These are phyloP conservation scores for Solanum ahanhuiri DNA, from an alignment of 257 asterid species.

Conservation along the genomic window DNA sequence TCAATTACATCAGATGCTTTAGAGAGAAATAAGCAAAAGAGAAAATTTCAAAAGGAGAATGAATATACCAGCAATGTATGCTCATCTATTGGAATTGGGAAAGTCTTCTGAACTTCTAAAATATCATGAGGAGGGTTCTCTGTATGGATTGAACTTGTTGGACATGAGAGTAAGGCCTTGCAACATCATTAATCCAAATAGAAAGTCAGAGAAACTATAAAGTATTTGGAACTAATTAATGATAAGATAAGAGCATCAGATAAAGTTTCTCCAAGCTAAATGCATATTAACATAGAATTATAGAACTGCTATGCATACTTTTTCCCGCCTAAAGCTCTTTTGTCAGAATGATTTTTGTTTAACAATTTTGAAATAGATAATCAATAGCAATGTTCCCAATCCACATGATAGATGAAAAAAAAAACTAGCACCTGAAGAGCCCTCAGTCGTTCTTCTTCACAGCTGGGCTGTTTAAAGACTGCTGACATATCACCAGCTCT, in stretches of 20 bases:
- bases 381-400: not conserved
- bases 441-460: constrained; percentile 35
- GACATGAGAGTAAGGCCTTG: constrained; percentile 62
- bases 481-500: constrained; percentile 52
- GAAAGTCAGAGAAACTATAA: not conserved
- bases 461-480: constrained; percentile 53
- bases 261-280: not conserved
- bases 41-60: not conserved
- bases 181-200: constrained; percentile 7
- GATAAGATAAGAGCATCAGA: not conserved
- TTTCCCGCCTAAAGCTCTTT: not conserved
- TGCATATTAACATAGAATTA: not conserved
- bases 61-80: constrained; percentile 32
- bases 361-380: not conserved
- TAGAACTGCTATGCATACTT: not conserved
- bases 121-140: constrained; percentile 45
- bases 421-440: constrained; percentile 59
- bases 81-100: constrained; percentile 46
- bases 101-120: constrained; percentile 43
- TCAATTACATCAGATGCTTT: not conserved
- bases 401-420: not conserved
- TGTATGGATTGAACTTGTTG: constrained; percentile 63
- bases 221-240: not conserved
- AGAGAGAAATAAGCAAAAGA: not conserved
- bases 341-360: not conserved